Evolutionary conservation across 768 basidiomycete species (phyloP), one percentile per base, ranked within the genome.

Genomic region (Nidula microcarpa): DNA sequence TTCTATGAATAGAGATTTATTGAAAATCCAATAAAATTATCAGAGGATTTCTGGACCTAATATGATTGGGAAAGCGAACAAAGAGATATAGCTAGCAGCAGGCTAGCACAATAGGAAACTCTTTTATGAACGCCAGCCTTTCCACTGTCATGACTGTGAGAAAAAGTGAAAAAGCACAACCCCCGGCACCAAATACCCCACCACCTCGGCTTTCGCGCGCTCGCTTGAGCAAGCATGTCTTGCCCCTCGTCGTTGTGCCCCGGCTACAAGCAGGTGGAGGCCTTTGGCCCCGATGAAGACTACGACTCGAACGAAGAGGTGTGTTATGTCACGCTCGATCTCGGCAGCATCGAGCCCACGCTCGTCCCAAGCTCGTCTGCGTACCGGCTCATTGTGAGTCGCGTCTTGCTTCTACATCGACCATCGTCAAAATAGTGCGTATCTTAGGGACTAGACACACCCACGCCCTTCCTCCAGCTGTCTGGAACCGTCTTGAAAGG

Each of bases 401-500:
- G 34, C 32, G 18, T 44, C 6, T 36, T 45, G 18, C 23, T 18
- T n/a, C 18, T 43, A 43, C 14, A 9, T 5, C 17, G 8, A 33
- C 17, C 43, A 5, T 18, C 14, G 23, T 8, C 45, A 53, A 23
- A 23, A 23, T 23, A 23, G 3, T 3, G 23, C 23, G 30, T 30
- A 43, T 16, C 45, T 23, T 57, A 89, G 91, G 90, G 89, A 1
- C 65, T 92, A 18, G 89, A 93, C 62, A 87, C 87, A 0, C 81
- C 87, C 0, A 86, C 82, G 0, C 90, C 91, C 0, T 90, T 83
- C 57, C 66, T 93, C 17, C 91, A 93, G 58, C 74, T 92, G 0
- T 84, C 86, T 4, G 89, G 89, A 2, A 86, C 87, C 1, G 75
- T 90, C 16, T 76, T 91, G 56, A 84, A 84, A 65, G 91, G 91